Percentiles rank a stretch among this genome's conserved stretches.
phyloP scores from a whole-genome alignment of 2,329 filamentous ascomycete species.

The Myriosclerotinia duriaeana region DNA sequence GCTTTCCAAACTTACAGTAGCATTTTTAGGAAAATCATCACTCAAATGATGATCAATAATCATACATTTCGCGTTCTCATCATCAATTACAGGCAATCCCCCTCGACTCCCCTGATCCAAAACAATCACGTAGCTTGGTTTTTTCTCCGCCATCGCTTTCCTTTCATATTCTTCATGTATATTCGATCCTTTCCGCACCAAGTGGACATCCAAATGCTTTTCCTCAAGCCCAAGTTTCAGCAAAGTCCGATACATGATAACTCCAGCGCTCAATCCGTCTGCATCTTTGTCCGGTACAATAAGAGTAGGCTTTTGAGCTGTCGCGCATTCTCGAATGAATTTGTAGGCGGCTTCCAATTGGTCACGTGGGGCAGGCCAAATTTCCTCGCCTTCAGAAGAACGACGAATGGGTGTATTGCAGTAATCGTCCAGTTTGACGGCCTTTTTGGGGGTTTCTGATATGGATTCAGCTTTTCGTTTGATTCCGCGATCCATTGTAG shows the following conservation, averaged over 20 bases:
- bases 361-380: conserved; percentile 61
- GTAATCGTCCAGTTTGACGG: conserved; percentile 34
- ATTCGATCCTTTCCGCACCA: conserved; percentile 58
- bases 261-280: conserved; percentile 64
- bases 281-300: conserved; percentile 70
- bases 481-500: conserved; percentile 24
- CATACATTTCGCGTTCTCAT: conserved; percentile 49
- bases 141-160: conserved; percentile 49
- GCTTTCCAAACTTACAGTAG: conserved; percentile 26
- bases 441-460: conserved; percentile 25
- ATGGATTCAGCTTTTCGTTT: conserved; percentile 28
- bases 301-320: conserved; percentile 51
- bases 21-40: conserved; percentile 55
- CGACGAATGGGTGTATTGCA: conserved; percentile 27
- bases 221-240: conserved; percentile 56
- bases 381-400: conserved; percentile 35
- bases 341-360: conserved; percentile 56
- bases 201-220: conserved; percentile 55
- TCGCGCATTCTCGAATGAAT: conserved; percentile 58
- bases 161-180: conserved; percentile 57
- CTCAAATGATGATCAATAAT: conserved; percentile 65
- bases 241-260: conserved; percentile 61
- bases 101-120: conserved; percentile 64
- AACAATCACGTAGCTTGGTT: conserved; percentile 60
- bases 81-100: conserved; percentile 53